Evolutionary conservation across 2,329 filamentous ascomycete species (phyloP).

Genomic region (Pseudophaeomoniella oleicola): DNA sequence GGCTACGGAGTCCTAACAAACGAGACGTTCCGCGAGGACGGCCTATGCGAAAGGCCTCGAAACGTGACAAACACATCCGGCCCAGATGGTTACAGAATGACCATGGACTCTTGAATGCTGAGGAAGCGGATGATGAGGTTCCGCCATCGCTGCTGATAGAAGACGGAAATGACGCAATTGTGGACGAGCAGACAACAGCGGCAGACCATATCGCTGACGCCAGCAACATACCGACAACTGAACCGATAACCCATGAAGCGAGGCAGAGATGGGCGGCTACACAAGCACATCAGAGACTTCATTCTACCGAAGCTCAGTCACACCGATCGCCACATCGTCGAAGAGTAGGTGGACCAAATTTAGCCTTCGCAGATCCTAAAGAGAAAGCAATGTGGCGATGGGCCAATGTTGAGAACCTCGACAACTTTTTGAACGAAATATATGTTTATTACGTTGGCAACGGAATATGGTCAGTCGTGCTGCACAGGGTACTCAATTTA

Average conservation of each 20-base stretch:
- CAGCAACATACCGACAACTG: conserved; percentile 15
- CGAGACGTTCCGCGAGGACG: conserved; percentile 16
- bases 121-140: conserved; percentile 47
- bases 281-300: conserved; percentile 26
- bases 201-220: conserved; percentile 18
- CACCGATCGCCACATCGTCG: not conserved
- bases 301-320: not conserved
- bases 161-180: conserved; percentile 20
- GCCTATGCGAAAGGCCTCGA: conserved; percentile 17
- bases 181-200: conserved; percentile 17
- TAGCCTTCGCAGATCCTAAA: conserved; percentile 40
- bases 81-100: conserved; percentile 22
- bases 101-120: conserved; percentile 18
- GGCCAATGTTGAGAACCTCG: conserved; percentile 80
- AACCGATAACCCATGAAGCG: conserved; percentile 26
- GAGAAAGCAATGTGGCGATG: conserved; percentile 84
- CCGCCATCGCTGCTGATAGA: conserved; percentile 49
- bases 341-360: conserved; percentile 9
- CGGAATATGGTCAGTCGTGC: conserved; percentile 71
- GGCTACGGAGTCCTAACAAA: conserved; percentile 9
- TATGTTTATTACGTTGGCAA: conserved; percentile 77
- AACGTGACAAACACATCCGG: conserved; percentile 6
- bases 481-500: conserved; percentile 57
- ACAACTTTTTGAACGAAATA: conserved; percentile 72
- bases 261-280: conserved; percentile 36